Conservation (phyloP, 306 rosid genomes). For the peach (Prunus persica) region DNA sequence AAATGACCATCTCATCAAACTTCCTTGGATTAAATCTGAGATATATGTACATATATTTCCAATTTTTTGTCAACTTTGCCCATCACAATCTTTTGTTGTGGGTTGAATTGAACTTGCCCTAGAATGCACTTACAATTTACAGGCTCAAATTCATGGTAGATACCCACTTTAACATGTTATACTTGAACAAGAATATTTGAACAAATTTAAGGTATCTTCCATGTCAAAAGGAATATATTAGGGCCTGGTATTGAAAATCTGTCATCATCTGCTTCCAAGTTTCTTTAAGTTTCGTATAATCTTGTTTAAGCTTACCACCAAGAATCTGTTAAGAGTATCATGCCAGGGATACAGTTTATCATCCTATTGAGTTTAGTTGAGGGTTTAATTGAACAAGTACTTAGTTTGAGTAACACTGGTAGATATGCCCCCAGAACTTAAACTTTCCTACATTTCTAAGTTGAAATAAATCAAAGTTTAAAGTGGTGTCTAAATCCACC, state of each 20-base stretch:
- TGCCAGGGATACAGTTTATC: not conserved
- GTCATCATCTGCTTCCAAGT: not conserved
- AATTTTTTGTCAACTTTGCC: not conserved
- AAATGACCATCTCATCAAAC: not conserved
- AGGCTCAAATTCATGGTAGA: not conserved
- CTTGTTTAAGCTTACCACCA: not conserved
- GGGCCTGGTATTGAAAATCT: not conserved
- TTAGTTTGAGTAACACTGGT: not conserved
- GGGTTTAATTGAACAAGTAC: not conserved
- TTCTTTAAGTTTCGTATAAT: not conserved
- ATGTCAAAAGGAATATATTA: not conserved
- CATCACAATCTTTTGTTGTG: not conserved
- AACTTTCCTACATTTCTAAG: not conserved
- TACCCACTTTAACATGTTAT: not conserved
- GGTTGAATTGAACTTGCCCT: not conserved
- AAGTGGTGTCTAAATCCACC: not conserved
- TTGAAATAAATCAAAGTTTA: not conserved
- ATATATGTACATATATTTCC: not conserved
- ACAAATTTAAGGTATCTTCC: not conserved
- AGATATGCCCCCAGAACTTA: not conserved
- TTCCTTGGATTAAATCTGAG: not conserved
- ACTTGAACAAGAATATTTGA: not conserved
- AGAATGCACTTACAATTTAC: not conserved
- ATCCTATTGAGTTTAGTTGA: not conserved
- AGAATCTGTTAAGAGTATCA: not conserved